Evolutionary conservation across 495 filamentous ascomycete genomes (phyloP), one percentile per base, ranked within the genome.

Genomic region (Penicillium roqueforti): DNA sequence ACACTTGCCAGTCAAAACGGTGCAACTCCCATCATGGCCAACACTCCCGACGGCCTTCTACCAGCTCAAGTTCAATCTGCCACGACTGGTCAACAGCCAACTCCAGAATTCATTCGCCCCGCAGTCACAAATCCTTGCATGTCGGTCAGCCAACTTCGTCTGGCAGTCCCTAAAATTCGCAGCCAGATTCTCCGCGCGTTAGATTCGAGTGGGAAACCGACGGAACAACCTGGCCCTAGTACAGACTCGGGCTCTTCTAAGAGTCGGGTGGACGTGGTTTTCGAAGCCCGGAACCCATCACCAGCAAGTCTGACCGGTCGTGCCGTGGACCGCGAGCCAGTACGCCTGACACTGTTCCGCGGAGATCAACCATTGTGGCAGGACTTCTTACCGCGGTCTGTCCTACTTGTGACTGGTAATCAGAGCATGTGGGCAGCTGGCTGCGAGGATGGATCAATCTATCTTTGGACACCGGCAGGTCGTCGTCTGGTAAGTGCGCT

Each of bases 391-490:
- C 92, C 92, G 0, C 81, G 83, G 36, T 82, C 86, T 26, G 87
- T 92, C 11, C 78, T 97, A 10, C 82, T 96, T 4, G 84, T 91
- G 6, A 93, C 93, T 0, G 93, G 93, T 0, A 97, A 92, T 64
- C 82, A 85, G 53, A 82, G 84, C 54, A 91, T 97, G 70, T 97
- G 93, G 91, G 86, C 87, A 9, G 92, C 85, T 10, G 91, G 87
- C 14, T 96, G 90, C 56, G 93, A 99, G 68, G 93, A 97, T 64
- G 95, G 90, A 14, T 89, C 85, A n/a, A 58, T 99, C 11, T 88
- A 96, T 65, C 81, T 89, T 26, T 99, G 92, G 91, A 92, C 91
- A 1, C 92, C 93, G 3, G 91, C 91, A n/a, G 93, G 93, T 4
- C 82, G 95, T 50, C 80, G 93, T 34, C 74, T 95, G 7, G 75